phyloP scores from a whole-genome alignment of 2,329 filamentous ascomycete genomes.

The Curvularia hawaiiensis region DNA sequence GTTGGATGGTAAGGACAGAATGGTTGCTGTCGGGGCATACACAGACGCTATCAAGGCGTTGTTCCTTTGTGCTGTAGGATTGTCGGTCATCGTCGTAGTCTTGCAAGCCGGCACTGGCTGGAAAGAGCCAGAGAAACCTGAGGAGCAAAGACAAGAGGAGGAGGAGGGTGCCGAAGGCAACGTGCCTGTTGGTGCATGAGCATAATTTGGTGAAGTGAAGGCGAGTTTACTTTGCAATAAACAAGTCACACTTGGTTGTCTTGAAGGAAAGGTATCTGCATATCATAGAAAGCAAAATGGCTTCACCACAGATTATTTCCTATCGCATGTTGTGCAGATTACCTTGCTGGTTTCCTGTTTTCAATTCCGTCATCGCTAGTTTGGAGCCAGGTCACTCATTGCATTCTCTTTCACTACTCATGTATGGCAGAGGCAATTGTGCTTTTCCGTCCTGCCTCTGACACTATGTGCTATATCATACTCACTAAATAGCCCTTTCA shows the following conservation, averaged over 20 bases:
- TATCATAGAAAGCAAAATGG: background rate
- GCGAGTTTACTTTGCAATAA: background rate
- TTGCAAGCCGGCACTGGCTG: constrained; percentile 66
- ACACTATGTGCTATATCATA: background rate
- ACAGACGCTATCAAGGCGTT: constrained; percentile 58
- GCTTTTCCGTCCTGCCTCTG: background rate
- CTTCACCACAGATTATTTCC: no score
- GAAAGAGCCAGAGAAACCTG: constrained; percentile 46
- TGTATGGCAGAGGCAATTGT: background rate
- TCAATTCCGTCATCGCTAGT: background rate
- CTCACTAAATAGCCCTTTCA: background rate
- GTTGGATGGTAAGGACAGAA: constrained; percentile 56
- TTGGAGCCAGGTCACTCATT: no score
- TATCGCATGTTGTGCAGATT: background rate
- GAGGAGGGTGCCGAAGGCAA: constrained; percentile 31
- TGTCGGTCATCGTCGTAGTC: constrained; percentile 56
- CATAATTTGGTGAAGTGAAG: background rate
- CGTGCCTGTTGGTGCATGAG: constrained; percentile 25
- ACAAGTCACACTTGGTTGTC: background rate
- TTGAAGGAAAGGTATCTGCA: background rate
- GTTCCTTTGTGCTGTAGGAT: constrained; percentile 57
- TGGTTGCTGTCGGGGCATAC: constrained; percentile 60
- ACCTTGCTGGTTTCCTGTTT: no score
- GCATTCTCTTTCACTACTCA: no score
- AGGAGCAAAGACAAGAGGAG: constrained; percentile 23